phyloP scores from a whole-genome alignment of 1,139 yeast species.

The Candida glucosophila region DNA sequence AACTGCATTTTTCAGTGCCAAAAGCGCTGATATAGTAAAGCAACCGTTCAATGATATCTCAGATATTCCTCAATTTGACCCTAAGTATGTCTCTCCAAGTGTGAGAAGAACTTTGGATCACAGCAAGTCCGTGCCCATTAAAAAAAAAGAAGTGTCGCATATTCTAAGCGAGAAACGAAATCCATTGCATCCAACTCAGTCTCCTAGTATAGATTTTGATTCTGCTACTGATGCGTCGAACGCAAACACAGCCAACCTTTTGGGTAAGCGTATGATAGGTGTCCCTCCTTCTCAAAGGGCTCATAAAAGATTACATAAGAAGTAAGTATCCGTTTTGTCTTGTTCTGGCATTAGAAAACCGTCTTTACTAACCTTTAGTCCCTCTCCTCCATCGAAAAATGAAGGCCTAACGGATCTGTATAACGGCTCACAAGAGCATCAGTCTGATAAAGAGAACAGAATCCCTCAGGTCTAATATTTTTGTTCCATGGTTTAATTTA shows the following conservation, averaged over 20 bases:
- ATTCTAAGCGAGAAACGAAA: slow-evolving; percentile 1
- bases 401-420: too few relatives aligned
- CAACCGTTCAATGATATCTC: slow-evolving; percentile 29
- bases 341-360: too few relatives aligned
- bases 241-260: background rate
- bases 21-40: slow-evolving; percentile 45
- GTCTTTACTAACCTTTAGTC: too few relatives aligned
- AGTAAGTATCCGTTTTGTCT: slow-evolving; percentile 5
- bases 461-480: too few relatives aligned
- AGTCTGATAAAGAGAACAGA: too few relatives aligned
- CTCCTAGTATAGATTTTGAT: slow-evolving; percentile 5
- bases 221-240: too few relatives aligned
- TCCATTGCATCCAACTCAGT: slow-evolving; percentile 3
- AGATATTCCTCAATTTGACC: slow-evolving; percentile 34
- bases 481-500: too few relatives aligned
- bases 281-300: slow-evolving; percentile 25
- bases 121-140: slow-evolving; percentile 49
- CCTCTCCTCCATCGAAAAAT: too few relatives aligned
- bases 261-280: slow-evolving; percentile 23
- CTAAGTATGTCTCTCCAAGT: slow-evolving; percentile 42
- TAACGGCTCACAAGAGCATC: too few relatives aligned
- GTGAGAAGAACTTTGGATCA: slow-evolving; percentile 51
- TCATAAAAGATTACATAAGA: slow-evolving; percentile 7
- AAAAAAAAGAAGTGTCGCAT: slow-evolving; percentile 21
- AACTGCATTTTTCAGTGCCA: slow-evolving; percentile 50